A percentile compares a stretch with the other conserved stretches of the same genome.
Conservation (phyloP, 495 filamentous ascomycete species). For the Aspergillus baeticus region DNA sequence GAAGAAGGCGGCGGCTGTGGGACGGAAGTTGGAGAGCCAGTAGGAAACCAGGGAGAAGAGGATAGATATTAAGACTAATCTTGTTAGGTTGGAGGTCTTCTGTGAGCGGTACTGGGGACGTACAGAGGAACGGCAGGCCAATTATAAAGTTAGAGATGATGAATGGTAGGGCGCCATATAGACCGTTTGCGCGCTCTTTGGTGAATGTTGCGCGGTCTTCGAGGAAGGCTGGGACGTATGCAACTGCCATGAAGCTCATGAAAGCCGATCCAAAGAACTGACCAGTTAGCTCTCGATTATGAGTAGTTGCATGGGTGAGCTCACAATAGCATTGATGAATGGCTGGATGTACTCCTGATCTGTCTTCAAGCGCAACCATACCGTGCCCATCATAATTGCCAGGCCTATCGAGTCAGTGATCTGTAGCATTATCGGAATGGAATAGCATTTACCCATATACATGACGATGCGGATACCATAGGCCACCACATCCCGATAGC, state of each 20-base stretch:
- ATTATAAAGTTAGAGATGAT: conserved; percentile 77
- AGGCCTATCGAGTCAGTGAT: conserved; percentile 39
- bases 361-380: conserved; percentile 69
- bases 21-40: conserved; percentile 76
- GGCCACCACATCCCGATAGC: conserved; percentile 74
- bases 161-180: conserved; percentile 72
- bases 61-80: conserved; percentile 61
- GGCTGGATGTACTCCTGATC: conserved; percentile 69
- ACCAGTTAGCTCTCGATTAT: neutral
- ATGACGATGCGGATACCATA: conserved; percentile 81
- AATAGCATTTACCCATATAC: conserved; percentile 61
- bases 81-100: neutral
- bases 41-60: conserved; percentile 74
- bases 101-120: neutral
- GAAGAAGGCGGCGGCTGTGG: conserved; percentile 65
- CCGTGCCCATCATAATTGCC: conserved; percentile 85
- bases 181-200: conserved; percentile 80
- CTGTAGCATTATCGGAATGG: neutral
- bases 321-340: conserved; percentile 72
- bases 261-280: conserved; percentile 78
- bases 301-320: neutral
- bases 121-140: conserved; percentile 71
- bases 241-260: conserved; percentile 90
- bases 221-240: conserved; percentile 78
- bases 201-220: conserved; percentile 71